Evolutionary conservation across 2,329 filamentous ascomycete species (phyloP).

Genomic region (Neonectria faginata): DNA sequence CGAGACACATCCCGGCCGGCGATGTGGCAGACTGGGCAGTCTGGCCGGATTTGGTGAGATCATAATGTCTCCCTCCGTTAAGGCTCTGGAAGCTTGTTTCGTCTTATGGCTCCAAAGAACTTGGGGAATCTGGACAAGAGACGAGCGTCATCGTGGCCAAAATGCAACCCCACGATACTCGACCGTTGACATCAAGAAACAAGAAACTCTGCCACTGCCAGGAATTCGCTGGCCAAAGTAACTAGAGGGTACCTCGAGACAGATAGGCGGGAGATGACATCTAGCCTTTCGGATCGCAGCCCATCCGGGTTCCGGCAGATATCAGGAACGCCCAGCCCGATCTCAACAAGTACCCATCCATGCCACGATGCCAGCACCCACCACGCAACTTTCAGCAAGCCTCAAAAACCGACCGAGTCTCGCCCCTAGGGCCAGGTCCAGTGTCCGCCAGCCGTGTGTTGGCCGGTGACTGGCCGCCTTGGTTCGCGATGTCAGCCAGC

Average conservation of each 20-base stretch:
- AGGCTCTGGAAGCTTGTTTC: constrained; percentile 29
- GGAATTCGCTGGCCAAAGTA: background rate
- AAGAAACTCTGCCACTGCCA: background rate
- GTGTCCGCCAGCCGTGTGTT: constrained; percentile 41
- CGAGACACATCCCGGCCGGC: constrained; percentile 28
- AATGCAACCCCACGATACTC: constrained; percentile 29
- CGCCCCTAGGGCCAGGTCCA: constrained; percentile 28
- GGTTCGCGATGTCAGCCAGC: constrained; percentile 24
- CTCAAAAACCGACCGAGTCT: constrained; percentile 16
- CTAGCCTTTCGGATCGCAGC: background rate
- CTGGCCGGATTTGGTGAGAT: constrained; percentile 34
- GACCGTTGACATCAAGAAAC: background rate
- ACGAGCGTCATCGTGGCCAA: constrained; percentile 13
- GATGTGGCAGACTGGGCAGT: constrained; percentile 20
- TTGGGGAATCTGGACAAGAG: constrained; percentile 7
- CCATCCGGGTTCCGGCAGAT: constrained; percentile 10
- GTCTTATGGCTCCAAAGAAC: background rate
- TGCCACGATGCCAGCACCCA: background rate
- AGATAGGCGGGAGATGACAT: background rate
- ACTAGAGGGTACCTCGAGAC: background rate
- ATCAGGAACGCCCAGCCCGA: constrained; percentile 5
- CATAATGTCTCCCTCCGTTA: constrained; percentile 31
- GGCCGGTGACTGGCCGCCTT: constrained; percentile 36
- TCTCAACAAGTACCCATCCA: constrained; percentile 2
- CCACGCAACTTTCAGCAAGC: constrained; percentile 8